A percentile compares a stretch with the other conserved stretches of the same genome.
phyloP scores from a whole-genome alignment of 2,329 filamentous ascomycete genomes.

The Bipolaris sorokiniana region DNA sequence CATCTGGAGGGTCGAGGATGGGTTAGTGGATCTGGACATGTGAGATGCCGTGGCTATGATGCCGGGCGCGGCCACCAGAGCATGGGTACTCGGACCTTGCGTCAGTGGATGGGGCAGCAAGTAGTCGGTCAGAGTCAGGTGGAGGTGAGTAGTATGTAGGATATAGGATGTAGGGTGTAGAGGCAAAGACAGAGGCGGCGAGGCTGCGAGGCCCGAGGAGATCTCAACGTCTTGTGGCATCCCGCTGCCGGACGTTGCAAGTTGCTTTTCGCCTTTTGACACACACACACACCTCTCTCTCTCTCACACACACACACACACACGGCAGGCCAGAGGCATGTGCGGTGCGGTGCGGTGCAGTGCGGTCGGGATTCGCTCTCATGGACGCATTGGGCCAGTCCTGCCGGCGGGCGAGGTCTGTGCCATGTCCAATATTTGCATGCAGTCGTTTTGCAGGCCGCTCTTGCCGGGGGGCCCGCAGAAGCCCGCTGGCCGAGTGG shows the following conservation, averaged over 20 bases:
- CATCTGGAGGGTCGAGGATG: neutral
- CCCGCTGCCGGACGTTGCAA: conserved; percentile 16
- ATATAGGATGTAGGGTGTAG: too few species aligned
- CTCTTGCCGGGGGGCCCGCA: conserved; percentile 30
- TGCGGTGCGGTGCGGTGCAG: neutral
- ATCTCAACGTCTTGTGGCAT: conserved; percentile 1
- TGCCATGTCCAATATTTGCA: conserved; percentile 46
- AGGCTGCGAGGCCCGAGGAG: neutral
- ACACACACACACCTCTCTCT: conserved; percentile 7
- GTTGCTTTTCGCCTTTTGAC: conserved; percentile 22
- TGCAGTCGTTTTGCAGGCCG: conserved; percentile 36
- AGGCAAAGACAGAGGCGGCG: too few species aligned
- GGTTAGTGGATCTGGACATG: conserved; percentile 4
- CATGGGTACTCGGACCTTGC: conserved; percentile 6
- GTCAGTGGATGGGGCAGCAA: conserved; percentile 26
- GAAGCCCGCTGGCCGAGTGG: conserved; percentile 15
- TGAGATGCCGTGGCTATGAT: conserved; percentile 9
- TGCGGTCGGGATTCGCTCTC: conserved; percentile 28
- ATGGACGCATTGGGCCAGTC: conserved; percentile 32
- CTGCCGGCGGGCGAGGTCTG: conserved; percentile 38
- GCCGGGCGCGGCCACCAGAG: conserved; percentile 13
- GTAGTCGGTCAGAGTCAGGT: neutral
- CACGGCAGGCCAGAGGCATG: conserved; percentile 22
- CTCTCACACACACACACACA: neutral
- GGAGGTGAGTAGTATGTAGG: too few species aligned